Conservation (phyloP, 1,284 basidiomycete species). For the Ustilago crameri region DNA sequence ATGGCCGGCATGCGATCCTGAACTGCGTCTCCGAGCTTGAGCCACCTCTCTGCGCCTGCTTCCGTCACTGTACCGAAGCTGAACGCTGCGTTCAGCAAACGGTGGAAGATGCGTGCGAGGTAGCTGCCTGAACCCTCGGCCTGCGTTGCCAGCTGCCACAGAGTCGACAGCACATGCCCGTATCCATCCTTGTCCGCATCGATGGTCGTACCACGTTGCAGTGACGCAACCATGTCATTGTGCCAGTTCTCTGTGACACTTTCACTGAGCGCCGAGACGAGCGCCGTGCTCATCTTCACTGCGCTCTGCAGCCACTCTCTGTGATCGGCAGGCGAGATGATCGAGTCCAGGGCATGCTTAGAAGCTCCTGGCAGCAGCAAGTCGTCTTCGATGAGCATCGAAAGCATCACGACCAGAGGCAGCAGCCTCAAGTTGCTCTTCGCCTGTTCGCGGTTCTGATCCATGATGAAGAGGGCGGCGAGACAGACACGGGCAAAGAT, state of each 20-base stretch:
- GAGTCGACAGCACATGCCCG: conserved; percentile 28
- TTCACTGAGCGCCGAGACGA: conserved; percentile 42
- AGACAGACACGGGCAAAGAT: conserved; percentile 76
- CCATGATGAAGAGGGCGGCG: conserved; percentile 75
- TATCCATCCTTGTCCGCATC: conserved; percentile 27
- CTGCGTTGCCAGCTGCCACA: conserved; percentile 31
- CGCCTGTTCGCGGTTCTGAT: conserved; percentile 75
- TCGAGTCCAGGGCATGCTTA: conserved; percentile 29
- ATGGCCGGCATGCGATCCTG: conserved; percentile 33
- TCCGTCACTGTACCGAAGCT: conserved; percentile 55
- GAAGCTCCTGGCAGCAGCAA: conserved; percentile 69
- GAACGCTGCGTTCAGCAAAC: conserved; percentile 57
- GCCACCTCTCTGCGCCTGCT: conserved; percentile 56
- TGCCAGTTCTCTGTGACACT: conserved; percentile 48
- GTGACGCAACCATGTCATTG: conserved; percentile 25
- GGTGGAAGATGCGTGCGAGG: conserved; percentile 55
- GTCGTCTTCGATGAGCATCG: conserved; percentile 69
- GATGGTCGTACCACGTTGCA: conserved; percentile 31
- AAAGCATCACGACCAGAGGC: conserved; percentile 65
- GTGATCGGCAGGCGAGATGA: conserved; percentile 7
- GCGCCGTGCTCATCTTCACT: conserved; percentile 38
- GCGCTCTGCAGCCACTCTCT: conserved; percentile 40
- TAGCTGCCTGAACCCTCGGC: conserved; percentile 23
- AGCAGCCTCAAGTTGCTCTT: conserved; percentile 74
- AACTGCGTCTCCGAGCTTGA: conserved; percentile 47